These are phyloP conservation scores for Monilinia polystroma DNA, from an alignment of 2,329 filamentous ascomycete species.

Conservation along the genomic window DNA sequence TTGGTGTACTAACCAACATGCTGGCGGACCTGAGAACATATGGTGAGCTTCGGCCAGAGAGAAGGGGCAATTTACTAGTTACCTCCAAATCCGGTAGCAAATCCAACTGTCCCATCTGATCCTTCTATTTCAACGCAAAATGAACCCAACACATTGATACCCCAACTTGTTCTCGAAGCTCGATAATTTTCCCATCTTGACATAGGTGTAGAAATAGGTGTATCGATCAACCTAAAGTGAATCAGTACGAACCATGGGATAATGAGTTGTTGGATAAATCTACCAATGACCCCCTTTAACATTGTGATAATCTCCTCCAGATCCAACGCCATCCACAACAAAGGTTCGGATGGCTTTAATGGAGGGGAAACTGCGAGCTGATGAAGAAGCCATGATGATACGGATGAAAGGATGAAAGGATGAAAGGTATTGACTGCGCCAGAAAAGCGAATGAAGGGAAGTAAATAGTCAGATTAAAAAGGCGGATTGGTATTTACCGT, in stretches of 20 bases:
- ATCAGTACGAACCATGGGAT: neutral
- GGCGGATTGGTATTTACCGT: neutral
- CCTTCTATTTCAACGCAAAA: slow-evolving; percentile 90
- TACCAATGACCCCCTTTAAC: slow-evolving; percentile 72
- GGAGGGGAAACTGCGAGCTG: slow-evolving; percentile 57
- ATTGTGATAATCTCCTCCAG: slow-evolving; percentile 88
- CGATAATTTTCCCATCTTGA: slow-evolving; percentile 87
- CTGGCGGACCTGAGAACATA: slow-evolving; percentile 64
- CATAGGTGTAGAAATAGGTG: slow-evolving; percentile 89
- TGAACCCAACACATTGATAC: slow-evolving; percentile 91
- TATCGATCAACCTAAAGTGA: slow-evolving; percentile 77
- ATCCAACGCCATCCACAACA: slow-evolving; percentile 63
- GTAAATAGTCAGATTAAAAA: slow-evolving; percentile 2
- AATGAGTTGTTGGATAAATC: slow-evolving; percentile 28
- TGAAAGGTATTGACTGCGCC: slow-evolving; percentile 2
- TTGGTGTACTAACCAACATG: slow-evolving; percentile 89
- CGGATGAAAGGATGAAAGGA: neutral
- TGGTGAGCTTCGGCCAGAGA: slow-evolving; percentile 22
- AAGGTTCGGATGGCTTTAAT: slow-evolving; percentile 75
- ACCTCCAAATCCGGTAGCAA: slow-evolving; percentile 90
- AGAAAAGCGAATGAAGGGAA: slow-evolving; percentile 2
- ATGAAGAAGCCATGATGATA: slow-evolving; percentile 33
- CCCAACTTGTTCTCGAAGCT: slow-evolving; percentile 85
- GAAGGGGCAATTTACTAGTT: slow-evolving; percentile 28
- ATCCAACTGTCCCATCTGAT: slow-evolving; percentile 86